Conservation (phyloP, 352 stramenopile genomes). For the Phytophthora ramorum region DNA sequence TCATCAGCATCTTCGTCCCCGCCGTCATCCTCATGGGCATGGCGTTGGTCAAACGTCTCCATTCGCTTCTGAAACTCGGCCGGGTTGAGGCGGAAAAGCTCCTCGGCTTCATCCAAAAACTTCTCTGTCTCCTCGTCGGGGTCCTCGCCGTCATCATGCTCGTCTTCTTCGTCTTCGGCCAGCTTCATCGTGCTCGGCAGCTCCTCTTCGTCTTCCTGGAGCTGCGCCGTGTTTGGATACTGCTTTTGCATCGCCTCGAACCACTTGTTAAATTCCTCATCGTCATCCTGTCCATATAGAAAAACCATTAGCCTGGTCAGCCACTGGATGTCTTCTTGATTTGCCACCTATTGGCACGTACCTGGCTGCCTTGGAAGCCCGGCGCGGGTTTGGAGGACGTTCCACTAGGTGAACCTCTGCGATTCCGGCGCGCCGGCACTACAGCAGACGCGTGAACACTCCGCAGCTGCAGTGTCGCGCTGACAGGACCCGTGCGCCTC, state of each 20-base stretch:
- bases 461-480: constrained; percentile 27
- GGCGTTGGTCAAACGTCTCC: constrained; percentile 52
- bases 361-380: constrained; percentile 46
- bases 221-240: constrained; percentile 28
- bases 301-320: constrained; percentile 2
- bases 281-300: constrained; percentile 33
- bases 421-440: constrained; percentile 51
- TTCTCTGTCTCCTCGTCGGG: constrained; percentile 65
- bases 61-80: constrained; percentile 73
- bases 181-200: constrained; percentile 39
- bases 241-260: constrained; percentile 56
- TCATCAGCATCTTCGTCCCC: constrained; percentile 41
- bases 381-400: constrained; percentile 26
- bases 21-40: constrained; percentile 37
- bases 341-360: constrained; percentile 16
- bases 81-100: constrained; percentile 66
- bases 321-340: neutral
- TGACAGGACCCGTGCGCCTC: constrained; percentile 14
- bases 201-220: constrained; percentile 27
- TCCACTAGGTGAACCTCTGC: constrained; percentile 31
- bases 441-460: constrained; percentile 51
- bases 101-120: constrained; percentile 77
- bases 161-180: constrained; percentile 38
- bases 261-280: constrained; percentile 57
- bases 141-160: constrained; percentile 47